Base-by-base conservation (phyloP, 257 asterid genomes). In the Capsicum chinense region DNA sequence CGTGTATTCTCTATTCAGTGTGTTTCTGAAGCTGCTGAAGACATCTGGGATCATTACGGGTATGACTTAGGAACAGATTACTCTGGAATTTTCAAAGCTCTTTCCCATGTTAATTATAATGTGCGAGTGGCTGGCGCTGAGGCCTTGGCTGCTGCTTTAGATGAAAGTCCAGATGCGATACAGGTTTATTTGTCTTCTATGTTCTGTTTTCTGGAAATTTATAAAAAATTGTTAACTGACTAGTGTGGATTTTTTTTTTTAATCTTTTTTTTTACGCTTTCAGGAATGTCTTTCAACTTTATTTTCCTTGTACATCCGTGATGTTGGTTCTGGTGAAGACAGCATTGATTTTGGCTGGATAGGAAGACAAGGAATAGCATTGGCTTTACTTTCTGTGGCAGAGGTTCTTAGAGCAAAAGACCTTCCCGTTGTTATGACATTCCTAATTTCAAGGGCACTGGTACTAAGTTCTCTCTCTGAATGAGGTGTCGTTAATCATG, bases 371-470 rank as follows among this genome's bases (percentile, higher is more conserved):
- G 99, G 99, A 83, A 89, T 96, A 86, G 98, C 99, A 33, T 83
- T 94, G 90, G 95, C 98, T 78, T 89, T 96, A 81, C 92, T 85
- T 86, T 88, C 95, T 87, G 97, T 81, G 62, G 98, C 99, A 57
- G 99, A 96, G 90, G 95, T 96, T 81, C 97, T 96, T 85, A 91
- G 97, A 85, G 92, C 97, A 88, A 94, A 93, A 87, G 99, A 96
- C 88, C 98, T 96, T 86, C 99, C 98, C 59, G 98, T 96, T 89
- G 98, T 93, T 60, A 93, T 96, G 97, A 96, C 99, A 11, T 96
- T 96, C 90, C 89, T 96, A 84, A 96, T 96, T 88, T 96, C 98
- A 83, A 90, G 99, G 88, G 98, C 99, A 83, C 88, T 96, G 98
- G 99, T 96, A 96, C 83, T 86, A 58, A 60, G 68, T 67, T 81